Percentiles rank a stretch among this genome's conserved stretches.
Conservation (phyloP, 805 yeast genomes). For the Suhomyces faveliae region DNA sequence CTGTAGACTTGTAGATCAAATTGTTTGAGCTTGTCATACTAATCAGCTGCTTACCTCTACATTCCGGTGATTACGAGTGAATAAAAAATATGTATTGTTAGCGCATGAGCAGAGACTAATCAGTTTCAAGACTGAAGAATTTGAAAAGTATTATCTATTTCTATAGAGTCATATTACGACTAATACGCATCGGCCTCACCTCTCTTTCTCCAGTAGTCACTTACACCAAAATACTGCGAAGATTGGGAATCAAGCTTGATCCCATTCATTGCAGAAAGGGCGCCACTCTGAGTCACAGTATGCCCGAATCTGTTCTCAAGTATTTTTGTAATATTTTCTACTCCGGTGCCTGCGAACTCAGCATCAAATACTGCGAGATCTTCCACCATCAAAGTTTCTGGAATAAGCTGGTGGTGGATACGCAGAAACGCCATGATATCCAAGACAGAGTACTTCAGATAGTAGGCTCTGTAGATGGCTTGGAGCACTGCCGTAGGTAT, state of each 20-base stretch:
- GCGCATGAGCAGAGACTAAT: no score
- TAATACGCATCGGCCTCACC: slow-evolving; percentile 71
- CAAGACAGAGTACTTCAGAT: slow-evolving; percentile 55
- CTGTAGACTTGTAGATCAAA: no score
- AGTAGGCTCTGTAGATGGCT: slow-evolving; percentile 66
- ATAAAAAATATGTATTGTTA: no score
- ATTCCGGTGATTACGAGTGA: no score
- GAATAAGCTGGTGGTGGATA: slow-evolving; percentile 85
- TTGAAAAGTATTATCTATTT: not conserved
- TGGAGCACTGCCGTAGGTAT: slow-evolving; percentile 82
- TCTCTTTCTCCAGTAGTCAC: slow-evolving; percentile 87
- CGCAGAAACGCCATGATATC: slow-evolving; percentile 79
- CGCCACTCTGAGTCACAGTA: slow-evolving; percentile 31
- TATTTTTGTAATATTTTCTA: slow-evolving; percentile 42
- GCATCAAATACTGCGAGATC: slow-evolving; percentile 38
- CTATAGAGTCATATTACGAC: not conserved
- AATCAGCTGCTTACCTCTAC: no score
- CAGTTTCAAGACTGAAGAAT: no score
- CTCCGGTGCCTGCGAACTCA: slow-evolving; percentile 26
- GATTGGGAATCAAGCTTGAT: slow-evolving; percentile 43
- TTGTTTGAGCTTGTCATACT: no score
- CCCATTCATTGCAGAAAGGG: slow-evolving; percentile 43
- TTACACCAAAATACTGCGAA: slow-evolving; percentile 63
- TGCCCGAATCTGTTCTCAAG: slow-evolving; percentile 42
- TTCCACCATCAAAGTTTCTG: slow-evolving; percentile 66